These are phyloP conservation scores for Aureoboletus auriporus DNA, from an alignment of 768 basidiomycete species.

Conservation along the genomic window DNA sequence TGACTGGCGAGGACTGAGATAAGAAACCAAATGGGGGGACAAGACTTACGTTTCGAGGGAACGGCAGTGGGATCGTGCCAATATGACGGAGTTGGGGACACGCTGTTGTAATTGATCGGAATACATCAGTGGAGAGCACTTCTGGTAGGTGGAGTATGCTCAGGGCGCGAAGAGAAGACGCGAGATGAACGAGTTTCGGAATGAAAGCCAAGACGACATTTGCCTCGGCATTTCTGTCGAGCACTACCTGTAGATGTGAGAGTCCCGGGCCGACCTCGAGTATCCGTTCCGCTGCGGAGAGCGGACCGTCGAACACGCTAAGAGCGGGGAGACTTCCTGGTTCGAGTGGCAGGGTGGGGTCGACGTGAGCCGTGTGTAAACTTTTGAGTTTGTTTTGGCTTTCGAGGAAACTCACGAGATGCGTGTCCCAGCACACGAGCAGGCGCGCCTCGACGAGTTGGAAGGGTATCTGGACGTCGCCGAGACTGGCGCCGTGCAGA, in stretches of 20 bases:
- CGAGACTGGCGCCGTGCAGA: constrained; percentile 37
- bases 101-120: constrained; percentile 31
- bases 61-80: constrained; percentile 35
- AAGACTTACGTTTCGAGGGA: constrained; percentile 34
- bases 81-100: constrained; percentile 35
- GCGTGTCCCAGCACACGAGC: constrained; percentile 46
- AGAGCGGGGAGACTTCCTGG: constrained; percentile 39
- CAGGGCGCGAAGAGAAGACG: constrained; percentile 34
- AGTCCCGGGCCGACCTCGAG: constrained; percentile 33
- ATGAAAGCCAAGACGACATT: constrained; percentile 29
- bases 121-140: constrained; percentile 22
- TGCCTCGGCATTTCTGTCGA: constrained; percentile 36
- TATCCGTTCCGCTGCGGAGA: constrained; percentile 40
- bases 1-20: constrained; percentile 27
- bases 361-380: constrained; percentile 32
- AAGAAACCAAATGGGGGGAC: constrained; percentile 7
- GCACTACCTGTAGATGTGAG: constrained; percentile 41
- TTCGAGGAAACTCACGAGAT: constrained; percentile 46
- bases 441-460: constrained; percentile 47
- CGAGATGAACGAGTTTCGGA: constrained; percentile 25
- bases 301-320: constrained; percentile 41
- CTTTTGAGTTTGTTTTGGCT: constrained; percentile 39
- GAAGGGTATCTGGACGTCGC: constrained; percentile 39
- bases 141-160: constrained; percentile 35
- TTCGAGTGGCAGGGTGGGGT: constrained; percentile 23